A percentile compares a stretch with the other conserved stretches of the same genome.
Conservation (phyloP, 169 alveolate species). For the Eimeria maxima region DNA sequence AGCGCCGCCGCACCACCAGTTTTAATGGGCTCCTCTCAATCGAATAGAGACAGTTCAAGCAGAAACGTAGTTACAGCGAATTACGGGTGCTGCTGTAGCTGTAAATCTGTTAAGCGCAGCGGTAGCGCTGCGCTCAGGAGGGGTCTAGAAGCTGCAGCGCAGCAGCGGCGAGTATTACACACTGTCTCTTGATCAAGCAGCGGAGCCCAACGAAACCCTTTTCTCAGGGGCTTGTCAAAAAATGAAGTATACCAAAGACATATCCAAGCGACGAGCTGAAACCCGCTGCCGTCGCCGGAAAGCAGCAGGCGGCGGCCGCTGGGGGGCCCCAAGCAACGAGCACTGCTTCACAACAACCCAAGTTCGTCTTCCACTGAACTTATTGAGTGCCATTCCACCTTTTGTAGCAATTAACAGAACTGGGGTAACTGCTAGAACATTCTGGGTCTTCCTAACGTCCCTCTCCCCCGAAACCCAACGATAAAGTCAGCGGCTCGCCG, state of each 20-base stretch:
- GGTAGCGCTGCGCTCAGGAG: neutral
- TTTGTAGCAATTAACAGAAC: neutral
- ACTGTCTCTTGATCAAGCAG: neutral
- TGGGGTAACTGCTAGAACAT: neutral
- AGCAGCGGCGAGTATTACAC: neutral
- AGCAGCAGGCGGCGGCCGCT: slow-evolving; percentile 20
- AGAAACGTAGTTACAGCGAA: neutral
- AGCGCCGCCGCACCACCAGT: neutral
- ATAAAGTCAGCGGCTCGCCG: neutral
- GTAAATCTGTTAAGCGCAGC: neutral
- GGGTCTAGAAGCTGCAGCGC: neutral
- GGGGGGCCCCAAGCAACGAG: slow-evolving; percentile 11
- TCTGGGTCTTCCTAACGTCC: too few species aligned
- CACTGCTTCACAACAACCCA: neutral
- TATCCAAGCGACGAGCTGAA: neutral
- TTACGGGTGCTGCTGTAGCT: neutral
- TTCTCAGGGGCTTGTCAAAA: slow-evolving; percentile 6
- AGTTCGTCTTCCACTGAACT: neutral
- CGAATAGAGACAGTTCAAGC: neutral
- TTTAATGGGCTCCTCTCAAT: neutral
- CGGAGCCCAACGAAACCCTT: neutral
- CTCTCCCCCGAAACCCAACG: neutral
- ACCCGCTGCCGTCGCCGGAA: neutral
- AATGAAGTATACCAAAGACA: neutral
- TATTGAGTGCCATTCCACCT: neutral